Evolutionary conservation across 371 early-diverging fungal species (phyloP).

Genomic region (Mortierella sp.): DNA sequence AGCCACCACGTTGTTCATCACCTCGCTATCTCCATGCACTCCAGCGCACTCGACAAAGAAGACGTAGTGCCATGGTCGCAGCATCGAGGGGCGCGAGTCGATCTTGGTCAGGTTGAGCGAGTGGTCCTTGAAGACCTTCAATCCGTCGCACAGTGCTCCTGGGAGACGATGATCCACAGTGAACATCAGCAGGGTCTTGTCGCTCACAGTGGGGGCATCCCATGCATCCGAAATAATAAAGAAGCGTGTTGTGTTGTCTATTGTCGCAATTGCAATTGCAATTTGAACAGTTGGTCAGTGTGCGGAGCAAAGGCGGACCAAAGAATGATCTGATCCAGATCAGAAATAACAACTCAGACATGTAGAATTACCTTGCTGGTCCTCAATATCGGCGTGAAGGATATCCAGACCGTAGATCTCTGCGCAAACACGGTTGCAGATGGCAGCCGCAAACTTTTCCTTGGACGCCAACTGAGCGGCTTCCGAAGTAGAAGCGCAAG

Average conservation of each 20-base stretch:
- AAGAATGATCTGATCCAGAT: not conserved
- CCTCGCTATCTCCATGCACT: slow-evolving; percentile 77
- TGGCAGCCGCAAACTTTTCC: slow-evolving; percentile 87
- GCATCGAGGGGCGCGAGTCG: slow-evolving; percentile 89
- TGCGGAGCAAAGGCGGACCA: not conserved
- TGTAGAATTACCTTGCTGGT: slow-evolving; percentile 60
- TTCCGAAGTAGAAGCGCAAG: slow-evolving; percentile 87
- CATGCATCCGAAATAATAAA: slow-evolving; percentile 85
- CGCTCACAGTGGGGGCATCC: slow-evolving; percentile 78
- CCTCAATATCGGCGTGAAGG: slow-evolving; percentile 82
- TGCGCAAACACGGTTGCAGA: slow-evolving; percentile 86
- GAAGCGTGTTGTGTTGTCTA: slow-evolving; percentile 93
- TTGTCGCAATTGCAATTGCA: not conserved
- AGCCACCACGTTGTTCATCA: slow-evolving; percentile 70
- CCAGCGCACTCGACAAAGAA: slow-evolving; percentile 93
- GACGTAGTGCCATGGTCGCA: slow-evolving; percentile 91
- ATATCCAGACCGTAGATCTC: slow-evolving; percentile 86
- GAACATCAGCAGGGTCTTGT: slow-evolving; percentile 86
- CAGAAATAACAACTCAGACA: not conserved
- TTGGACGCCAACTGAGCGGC: slow-evolving; percentile 91
- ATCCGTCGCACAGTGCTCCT: slow-evolving; percentile 89
- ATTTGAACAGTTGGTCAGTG: not conserved
- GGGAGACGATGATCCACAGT: slow-evolving; percentile 92
- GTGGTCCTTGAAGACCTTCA: slow-evolving; percentile 87
- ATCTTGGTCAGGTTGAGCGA: slow-evolving; percentile 91